phyloP scores from a whole-genome alignment of 305 asterid genomes.

The Rubia occidens region DNA sequence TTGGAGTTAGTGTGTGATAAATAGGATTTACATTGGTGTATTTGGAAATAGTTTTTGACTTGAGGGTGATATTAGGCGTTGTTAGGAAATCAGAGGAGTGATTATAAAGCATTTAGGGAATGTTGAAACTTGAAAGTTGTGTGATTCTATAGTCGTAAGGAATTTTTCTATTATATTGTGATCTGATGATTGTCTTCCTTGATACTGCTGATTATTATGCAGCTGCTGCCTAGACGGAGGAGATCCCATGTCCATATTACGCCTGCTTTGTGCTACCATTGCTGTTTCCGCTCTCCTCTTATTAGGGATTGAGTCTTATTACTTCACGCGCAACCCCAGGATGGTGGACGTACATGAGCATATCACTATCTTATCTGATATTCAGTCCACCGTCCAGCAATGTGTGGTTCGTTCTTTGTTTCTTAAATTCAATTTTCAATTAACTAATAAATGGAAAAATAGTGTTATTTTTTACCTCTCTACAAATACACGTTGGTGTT shows the following conservation, averaged over 20 bases:
- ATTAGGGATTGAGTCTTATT: constrained; percentile 50
- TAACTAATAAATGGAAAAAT: background rate
- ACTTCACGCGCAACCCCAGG: constrained; percentile 36
- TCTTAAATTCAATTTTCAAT: no score
- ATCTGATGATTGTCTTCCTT: background rate
- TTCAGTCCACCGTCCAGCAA: constrained; percentile 69
- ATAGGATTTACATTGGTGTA: background rate
- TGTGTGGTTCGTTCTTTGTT: constrained; percentile 58
- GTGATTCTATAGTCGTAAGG: background rate
- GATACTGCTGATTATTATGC: background rate
- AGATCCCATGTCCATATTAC: constrained; percentile 38
- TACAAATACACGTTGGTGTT: background rate
- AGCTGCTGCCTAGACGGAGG: background rate
- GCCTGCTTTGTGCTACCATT: constrained; percentile 47
- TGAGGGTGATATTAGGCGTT: background rate
- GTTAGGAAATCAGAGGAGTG: background rate
- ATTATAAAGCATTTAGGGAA: background rate
- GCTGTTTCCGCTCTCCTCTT: constrained; percentile 53
- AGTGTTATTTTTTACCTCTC: no score
- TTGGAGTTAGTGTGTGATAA: no score
- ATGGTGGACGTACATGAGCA: constrained; percentile 23
- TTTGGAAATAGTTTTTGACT: no score
- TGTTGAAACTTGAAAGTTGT: background rate
- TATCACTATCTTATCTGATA: constrained; percentile 44
- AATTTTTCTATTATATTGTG: background rate